Percentiles rank a stretch among this genome's conserved stretches.
These are phyloP conservation scores for Acidiella bohemica DNA, from an alignment of 495 filamentous ascomycete species.

Conservation along the genomic window DNA sequence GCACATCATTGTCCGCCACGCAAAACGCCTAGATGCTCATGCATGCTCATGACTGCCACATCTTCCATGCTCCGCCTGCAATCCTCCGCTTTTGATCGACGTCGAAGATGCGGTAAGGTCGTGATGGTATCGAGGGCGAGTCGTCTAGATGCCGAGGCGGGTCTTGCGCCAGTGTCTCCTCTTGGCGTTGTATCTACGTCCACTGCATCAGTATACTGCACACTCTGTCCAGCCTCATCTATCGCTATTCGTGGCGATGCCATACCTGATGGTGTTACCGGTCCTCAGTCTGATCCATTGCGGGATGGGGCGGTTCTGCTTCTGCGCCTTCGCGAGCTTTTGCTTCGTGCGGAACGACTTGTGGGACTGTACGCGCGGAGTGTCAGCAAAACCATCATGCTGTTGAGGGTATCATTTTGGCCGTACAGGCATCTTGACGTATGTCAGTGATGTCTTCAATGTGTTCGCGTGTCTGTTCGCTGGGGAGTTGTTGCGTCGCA, in stretches of 20 bases:
- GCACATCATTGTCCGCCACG: too few species aligned
- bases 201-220: neutral
- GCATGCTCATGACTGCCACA: too few species aligned
- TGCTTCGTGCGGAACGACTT: conserved; percentile 99
- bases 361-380: conserved; percentile 58
- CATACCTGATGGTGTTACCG: conserved; percentile 95
- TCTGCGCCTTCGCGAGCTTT: conserved; percentile 99
- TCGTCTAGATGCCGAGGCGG: conserved; percentile 82
- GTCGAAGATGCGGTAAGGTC: too few species aligned
- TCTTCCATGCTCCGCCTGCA: too few species aligned
- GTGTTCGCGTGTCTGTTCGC: neutral
- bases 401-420: conserved; percentile 6
- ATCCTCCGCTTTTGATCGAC: too few species aligned
- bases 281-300: conserved; percentile 99
- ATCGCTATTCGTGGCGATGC: conserved; percentile 3
- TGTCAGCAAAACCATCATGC: too few species aligned
- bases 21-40: too few species aligned
- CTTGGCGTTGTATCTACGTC: conserved; percentile 96
- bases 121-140: conserved; percentile 22
- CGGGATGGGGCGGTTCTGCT: conserved; percentile 97
- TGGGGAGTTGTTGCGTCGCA: conserved; percentile 7
- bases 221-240: neutral
- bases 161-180: conserved; percentile 99
- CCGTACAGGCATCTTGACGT: conserved; percentile 77
- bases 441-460: conserved; percentile 22